A percentile compares a stretch with the other conserved stretches of the same genome.
These are phyloP conservation scores for Quercus ilex DNA, from an alignment of 306 rosid genomes.

Conservation along the genomic window DNA sequence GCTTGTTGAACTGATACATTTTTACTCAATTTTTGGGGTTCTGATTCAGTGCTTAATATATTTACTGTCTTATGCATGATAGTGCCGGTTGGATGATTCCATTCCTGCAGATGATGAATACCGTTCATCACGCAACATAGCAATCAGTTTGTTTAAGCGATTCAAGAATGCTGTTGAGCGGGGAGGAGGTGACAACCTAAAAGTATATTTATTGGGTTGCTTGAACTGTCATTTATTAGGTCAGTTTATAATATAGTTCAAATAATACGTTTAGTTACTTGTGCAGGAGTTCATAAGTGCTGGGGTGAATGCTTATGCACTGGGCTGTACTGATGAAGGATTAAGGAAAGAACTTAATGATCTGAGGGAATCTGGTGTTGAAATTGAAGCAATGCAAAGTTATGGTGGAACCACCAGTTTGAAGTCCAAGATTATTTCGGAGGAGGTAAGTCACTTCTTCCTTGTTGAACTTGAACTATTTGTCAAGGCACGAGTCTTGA, in stretches of 20 bases:
- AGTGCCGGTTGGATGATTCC: constrained; percentile 72
- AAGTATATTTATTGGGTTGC: constrained; percentile 46
- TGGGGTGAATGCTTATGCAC: constrained; percentile 96
- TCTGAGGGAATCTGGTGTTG: constrained; percentile 68
- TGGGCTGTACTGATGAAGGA: constrained; percentile 97
- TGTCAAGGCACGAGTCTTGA: background rate
- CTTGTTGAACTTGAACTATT: constrained; percentile 5
- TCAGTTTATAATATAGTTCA: background rate
- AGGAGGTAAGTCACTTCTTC: constrained; percentile 48
- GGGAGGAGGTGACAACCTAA: constrained; percentile 91
- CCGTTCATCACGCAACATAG: constrained; percentile 95
- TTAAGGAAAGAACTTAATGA: constrained; percentile 78
- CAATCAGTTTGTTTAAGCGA: constrained; percentile 80
- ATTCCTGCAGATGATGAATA: constrained; percentile 72
- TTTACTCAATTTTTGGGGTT: background rate
- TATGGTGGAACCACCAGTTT: constrained; percentile 84
- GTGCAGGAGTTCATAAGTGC: constrained; percentile 89
- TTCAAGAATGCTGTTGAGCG: constrained; percentile 79
- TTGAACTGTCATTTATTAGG: constrained; percentile 17
- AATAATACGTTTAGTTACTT: constrained; percentile 15
- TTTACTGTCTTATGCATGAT: constrained; percentile 1
- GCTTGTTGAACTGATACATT: background rate
- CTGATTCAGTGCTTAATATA: constrained; percentile 17
- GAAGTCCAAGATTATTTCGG: constrained; percentile 74
- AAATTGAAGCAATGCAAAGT: constrained; percentile 77